Evolutionary conservation across 345 rosid genomes (phyloP).

Genomic region (Eutrema heterophyllum): DNA sequence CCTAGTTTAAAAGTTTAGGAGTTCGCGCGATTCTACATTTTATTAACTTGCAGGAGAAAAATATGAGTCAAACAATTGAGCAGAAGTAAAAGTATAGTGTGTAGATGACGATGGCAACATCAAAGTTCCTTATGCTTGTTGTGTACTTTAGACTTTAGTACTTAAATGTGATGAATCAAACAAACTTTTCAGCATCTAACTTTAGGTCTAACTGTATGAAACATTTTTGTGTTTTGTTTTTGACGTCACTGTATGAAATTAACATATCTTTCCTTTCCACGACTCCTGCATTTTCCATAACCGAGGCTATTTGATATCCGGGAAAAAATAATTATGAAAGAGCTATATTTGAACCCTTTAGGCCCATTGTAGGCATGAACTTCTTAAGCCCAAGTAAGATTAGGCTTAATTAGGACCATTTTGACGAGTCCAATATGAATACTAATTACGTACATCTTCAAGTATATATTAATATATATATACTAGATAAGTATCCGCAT

Average conservation of each 20-base stretch:
- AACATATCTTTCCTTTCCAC: not conserved
- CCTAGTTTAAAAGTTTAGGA: not conserved
- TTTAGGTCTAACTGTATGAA: not conserved
- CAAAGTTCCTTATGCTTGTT: not conserved
- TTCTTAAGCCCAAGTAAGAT: not conserved
- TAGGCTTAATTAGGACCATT: not conserved
- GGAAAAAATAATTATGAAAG: not conserved
- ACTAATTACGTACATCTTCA: not conserved
- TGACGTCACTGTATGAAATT: too few species aligned
- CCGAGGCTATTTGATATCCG: not conserved
- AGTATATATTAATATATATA: too few species aligned
- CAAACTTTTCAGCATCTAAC: not conserved
- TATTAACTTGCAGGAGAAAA: not conserved
- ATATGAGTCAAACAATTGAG: not conserved
- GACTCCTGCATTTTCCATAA: not conserved
- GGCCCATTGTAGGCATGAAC: not conserved
- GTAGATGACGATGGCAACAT: not conserved
- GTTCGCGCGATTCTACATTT: not conserved
- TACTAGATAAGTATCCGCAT: too few species aligned
- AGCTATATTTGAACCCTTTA: not conserved
- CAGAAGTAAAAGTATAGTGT: not conserved
- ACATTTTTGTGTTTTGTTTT: too few species aligned
- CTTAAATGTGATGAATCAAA: not conserved
- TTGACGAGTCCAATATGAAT: not conserved
- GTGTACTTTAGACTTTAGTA: not conserved